Base-by-base conservation (phyloP, 2,329 filamentous ascomycete genomes). In the Alternaria atra region DNA sequence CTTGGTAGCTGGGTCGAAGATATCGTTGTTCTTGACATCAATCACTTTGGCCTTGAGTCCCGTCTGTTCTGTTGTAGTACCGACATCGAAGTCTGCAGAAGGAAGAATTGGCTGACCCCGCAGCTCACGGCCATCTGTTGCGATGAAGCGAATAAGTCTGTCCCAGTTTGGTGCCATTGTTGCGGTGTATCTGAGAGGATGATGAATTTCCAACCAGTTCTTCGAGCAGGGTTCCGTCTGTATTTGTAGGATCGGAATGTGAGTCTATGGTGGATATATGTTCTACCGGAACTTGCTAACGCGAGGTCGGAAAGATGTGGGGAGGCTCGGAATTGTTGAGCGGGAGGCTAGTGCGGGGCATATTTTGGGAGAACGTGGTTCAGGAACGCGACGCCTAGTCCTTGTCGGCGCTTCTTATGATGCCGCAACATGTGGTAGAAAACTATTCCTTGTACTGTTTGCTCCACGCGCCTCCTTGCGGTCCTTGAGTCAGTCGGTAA, bases 121-220 rank as follows among this genome's bases (percentile, higher is more conserved):
- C 8, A 86, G 78, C 8, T 80, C 75, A 6, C 81, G 80, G 15
- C 84, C 84, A 52, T 87, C 84, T 0, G 79, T 80, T 13, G 84
- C 81, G 15, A 82, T 77, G 70, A 87, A 87, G 32, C 86, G 84
- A 55, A 88, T 86, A 0, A 87, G 77, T 52, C 85, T 78, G 56
- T 83, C 77, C 85, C 86, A 87, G 39, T 66, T 70, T 39, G 67
- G 69, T 58, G 69, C 59, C 69, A 71, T 69, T 61, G 44, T 42
- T 43, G 7, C 10, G 12, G 13, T 39, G 44, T 6, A 25, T 23
- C 6, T 54, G 30, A 10, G 39, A 40, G 30, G 37, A 29, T 53
- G 37, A 47, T 50, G 13, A 10, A 13, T 37, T 15, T 7, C 5
- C 4, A 4, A 10, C 13, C 12, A 13, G 6, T 13, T 2, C 32